Evolutionary conservation across 2,329 filamentous ascomycete species (phyloP), one percentile per base, ranked within the genome.

Genomic region (Arthrobotrys sinensis): DNA sequence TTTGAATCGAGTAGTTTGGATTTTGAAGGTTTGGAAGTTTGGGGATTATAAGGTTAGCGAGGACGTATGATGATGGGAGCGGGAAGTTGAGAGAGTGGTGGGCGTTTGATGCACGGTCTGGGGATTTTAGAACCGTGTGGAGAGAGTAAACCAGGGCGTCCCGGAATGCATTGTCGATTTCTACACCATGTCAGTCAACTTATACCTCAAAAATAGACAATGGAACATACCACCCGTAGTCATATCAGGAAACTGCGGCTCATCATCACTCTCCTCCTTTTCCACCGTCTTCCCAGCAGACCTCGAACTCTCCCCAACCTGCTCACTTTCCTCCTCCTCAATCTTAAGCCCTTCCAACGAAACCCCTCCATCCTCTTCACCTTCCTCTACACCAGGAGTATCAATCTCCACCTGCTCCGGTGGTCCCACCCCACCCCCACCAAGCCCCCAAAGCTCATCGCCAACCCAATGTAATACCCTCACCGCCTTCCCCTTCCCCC

Each of bases 381-480:
- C 48, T 7, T 43, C 72, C 43, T 62, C 19, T 36, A 43, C 50
- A 24, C 63, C 57, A 11, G 71, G 67, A 11, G 14, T 84, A 32
- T 87, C 86, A 0, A 90, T 90, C 11, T 88, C 85, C 14, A 86
- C 83, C 45, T 84, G 84, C 8, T 89, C 90, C 16, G 87, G 75
- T 7, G 75, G 75, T 6, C 11, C 16, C 21, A 72, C 24, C 5
- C 85, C 75, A 86, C 87, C 4, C 87, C 88, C 32, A 85, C 85
- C 36, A 86, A 85, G 81, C 87, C 90, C 85, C 89, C 90, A 92
- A n/a, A 91, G 82, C 84, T 92, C 90, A 84, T 92, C 90, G 0
- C 90, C 90, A 77, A 87, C 86, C 90, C 90, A 92, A 81, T 92
- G 90, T 60, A 91, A 84, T 3, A 88, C 90, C 80, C 88, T 86